These are phyloP conservation scores for Sordariomycetes sp. DNA, from an alignment of 2,329 filamentous ascomycete genomes.

Conservation along the genomic window DNA sequence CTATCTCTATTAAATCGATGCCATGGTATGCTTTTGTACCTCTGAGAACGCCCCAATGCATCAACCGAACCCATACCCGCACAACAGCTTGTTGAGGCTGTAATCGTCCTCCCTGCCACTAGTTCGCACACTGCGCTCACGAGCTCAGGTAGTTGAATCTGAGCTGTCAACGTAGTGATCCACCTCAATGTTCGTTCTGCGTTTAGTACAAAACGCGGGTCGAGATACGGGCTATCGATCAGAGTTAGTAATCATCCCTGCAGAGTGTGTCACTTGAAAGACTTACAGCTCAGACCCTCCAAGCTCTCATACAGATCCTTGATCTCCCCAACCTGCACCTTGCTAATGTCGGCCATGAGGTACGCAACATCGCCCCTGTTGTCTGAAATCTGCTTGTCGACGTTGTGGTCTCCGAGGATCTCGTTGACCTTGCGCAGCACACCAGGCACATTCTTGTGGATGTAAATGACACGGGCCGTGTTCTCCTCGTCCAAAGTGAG, in stretches of 20 bases:
- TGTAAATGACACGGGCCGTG: slow-evolving; percentile 88
- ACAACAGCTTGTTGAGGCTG: too few species aligned
- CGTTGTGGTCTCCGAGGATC: slow-evolving; percentile 89
- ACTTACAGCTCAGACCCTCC: slow-evolving; percentile 70
- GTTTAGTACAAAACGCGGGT: slow-evolving; percentile 37
- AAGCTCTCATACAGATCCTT: slow-evolving; percentile 78
- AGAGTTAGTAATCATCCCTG: slow-evolving; percentile 3
- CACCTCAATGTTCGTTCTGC: too few species aligned
- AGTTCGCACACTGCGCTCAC: too few species aligned
- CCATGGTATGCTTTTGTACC: too few species aligned
- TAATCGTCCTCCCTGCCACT: too few species aligned
- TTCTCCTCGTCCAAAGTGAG: slow-evolving; percentile 83
- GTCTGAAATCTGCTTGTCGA: slow-evolving; percentile 98
- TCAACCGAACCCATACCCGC: too few species aligned
- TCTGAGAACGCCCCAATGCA: too few species aligned
- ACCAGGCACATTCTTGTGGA: slow-evolving; percentile 93
- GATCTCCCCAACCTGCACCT: slow-evolving; percentile 71
- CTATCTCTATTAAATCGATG: too few species aligned
- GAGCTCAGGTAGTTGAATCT: too few species aligned
- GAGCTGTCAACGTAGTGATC: too few species aligned
- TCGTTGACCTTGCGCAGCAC: slow-evolving; percentile 93
- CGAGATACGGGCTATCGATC: slow-evolving; percentile 30
- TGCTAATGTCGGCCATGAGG: slow-evolving; percentile 94
- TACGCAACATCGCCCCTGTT: slow-evolving; percentile 92
- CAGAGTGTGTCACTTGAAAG: slow-evolving; percentile 4